Base-by-base conservation (phyloP, 345 rosid species). In the Euphorbia lathyris region DNA sequence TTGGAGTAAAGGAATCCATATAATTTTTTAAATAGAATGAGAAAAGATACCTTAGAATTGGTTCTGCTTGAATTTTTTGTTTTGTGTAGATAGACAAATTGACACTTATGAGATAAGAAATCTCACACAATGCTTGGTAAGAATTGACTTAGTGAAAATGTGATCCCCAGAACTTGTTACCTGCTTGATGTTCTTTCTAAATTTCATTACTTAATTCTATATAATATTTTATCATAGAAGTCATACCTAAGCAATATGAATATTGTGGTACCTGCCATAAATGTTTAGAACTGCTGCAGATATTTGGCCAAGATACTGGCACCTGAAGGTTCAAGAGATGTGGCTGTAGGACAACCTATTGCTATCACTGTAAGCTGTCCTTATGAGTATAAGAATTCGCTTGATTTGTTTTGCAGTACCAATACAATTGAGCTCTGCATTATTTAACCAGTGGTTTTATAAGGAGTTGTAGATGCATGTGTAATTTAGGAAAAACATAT, bases 251-350 rank as follows among this genome's bases (percentile, higher is more conserved):
- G n/a, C 51, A 47, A 70, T 60, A 48, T 60, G 1, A 58, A 58
- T 56, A 14, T 57, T 55, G 22, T 25, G 48, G 65, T 45, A 32
- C 5, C 7, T n/a, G 16, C 66, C 36, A 60, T 55, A 36, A 47
- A n/a, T 36, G 34, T 65, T 56, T 76, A 65, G 67, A 72, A 70
- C 63, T 76, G 66, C 53, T 73, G 69, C 78, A 88, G 93, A 68
- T 86, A 86, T 80, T 76, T 88, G 78, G 90, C 90, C 14, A 88
- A 86, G 83, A 88, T 88, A 76, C 65, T 88, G 64, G 89, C 86
- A 65, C 87, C 87, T 2, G 86, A 88, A 70, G 93, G 93, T 64
- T 80, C 88, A 62, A 86, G 82, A 78, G 93, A 88, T 72, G 85
- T 88, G 57, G 84, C 87, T 58, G 87, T 88, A 22, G 93, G 93